A percentile compares a stretch with the other conserved stretches of the same genome.
Conservation (phyloP, 495 filamentous ascomycete genomes). For the Aspergillus diversus region DNA sequence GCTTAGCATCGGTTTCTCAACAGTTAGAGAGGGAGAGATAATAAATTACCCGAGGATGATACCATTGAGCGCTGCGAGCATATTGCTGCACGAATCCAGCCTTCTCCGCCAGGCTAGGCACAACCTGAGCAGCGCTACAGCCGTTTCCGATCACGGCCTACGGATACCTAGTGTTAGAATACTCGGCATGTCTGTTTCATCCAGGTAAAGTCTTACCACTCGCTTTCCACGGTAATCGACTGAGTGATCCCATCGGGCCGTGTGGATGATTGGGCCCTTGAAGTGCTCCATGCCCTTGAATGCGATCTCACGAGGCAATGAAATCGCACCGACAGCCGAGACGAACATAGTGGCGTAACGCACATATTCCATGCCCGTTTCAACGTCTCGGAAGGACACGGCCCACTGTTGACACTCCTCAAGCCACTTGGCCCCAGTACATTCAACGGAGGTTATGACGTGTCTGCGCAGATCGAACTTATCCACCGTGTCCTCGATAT, state of each 20-base stretch:
- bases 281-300: conserved; percentile 27
- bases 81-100: conserved; percentile 57
- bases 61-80: conserved; percentile 60
- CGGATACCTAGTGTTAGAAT: too few relatives aligned
- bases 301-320: not conserved
- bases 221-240: conserved; percentile 43
- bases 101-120: conserved; percentile 35
- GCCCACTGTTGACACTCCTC: not conserved
- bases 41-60: not conserved
- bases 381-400: not conserved
- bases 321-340: not conserved
- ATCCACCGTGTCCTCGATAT: conserved; percentile 42
- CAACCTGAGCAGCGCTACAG: conserved; percentile 45
- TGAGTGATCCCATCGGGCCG: conserved; percentile 48
- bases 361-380: not conserved
- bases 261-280: conserved; percentile 49
- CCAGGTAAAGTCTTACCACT: conserved; percentile 18
- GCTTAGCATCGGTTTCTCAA: too few relatives aligned
- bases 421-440: not conserved
- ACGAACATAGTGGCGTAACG: not conserved
- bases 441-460: conserved; percentile 21
- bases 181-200: too few relatives aligned
- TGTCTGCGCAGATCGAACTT: conserved; percentile 39
- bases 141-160: conserved; percentile 55
- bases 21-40: too few relatives aligned